These are phyloP conservation scores for Daldinia decipiens DNA, from an alignment of 495 filamentous ascomycete species.

Conservation along the genomic window DNA sequence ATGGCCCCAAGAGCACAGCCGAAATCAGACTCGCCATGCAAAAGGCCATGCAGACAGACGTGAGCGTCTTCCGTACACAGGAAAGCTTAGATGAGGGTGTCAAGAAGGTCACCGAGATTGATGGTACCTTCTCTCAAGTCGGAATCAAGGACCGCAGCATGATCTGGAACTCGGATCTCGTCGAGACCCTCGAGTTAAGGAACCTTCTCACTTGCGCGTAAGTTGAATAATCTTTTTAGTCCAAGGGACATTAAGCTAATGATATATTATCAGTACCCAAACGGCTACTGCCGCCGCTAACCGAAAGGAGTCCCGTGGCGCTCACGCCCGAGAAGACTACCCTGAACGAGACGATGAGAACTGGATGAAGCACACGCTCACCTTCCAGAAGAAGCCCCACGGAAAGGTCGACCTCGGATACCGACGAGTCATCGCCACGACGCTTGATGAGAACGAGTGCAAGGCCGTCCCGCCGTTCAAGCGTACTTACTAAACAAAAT, in stretches of 20 bases:
- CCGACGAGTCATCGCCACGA: slow-evolving; percentile 77
- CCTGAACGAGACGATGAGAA: slow-evolving; percentile 91
- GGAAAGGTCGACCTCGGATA: slow-evolving; percentile 81
- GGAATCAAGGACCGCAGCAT: slow-evolving; percentile 97
- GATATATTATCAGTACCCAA: slow-evolving; percentile 65
- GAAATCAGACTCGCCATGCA: slow-evolving; percentile 94
- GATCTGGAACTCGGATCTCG: slow-evolving; percentile 99
- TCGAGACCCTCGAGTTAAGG: slow-evolving; percentile 92
- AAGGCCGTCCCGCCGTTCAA: slow-evolving; percentile 88
- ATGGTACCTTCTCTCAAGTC: slow-evolving; percentile 79
- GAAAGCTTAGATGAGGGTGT: slow-evolving; percentile 88
- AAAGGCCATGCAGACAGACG: slow-evolving; percentile 96
- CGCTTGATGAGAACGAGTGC: slow-evolving; percentile 91
- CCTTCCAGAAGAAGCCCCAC: slow-evolving; percentile 89
- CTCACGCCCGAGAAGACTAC: slow-evolving; percentile 94
- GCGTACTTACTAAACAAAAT: slow-evolving; percentile 73
- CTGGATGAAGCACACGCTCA: slow-evolving; percentile 99
- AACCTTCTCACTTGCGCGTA: slow-evolving; percentile 96
- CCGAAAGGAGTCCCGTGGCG: slow-evolving; percentile 93
- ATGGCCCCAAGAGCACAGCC: slow-evolving; percentile 84
- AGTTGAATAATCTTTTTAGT: slow-evolving; percentile 38
- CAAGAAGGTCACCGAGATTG: slow-evolving; percentile 79
- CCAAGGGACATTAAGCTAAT: slow-evolving; percentile 30
- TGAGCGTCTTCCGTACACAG: slow-evolving; percentile 96
- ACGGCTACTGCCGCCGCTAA: slow-evolving; percentile 86